Evolutionary conservation across 1,139 yeast species (phyloP).

Genomic region (Eremothecium sinecaudum): DNA sequence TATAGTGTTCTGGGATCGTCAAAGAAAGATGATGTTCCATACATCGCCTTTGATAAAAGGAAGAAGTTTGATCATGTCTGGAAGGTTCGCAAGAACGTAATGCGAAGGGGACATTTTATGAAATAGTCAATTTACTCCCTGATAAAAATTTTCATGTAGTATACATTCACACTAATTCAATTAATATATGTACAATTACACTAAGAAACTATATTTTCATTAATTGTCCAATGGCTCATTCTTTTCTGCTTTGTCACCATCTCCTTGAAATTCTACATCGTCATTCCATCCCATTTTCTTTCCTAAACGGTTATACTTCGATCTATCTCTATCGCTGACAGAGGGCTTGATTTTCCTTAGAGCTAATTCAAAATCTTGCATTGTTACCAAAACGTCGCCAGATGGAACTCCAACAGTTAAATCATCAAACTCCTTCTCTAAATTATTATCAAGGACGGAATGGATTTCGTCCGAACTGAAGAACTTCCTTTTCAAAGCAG

Average conservation of each 20-base stretch:
- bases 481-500: constrained; percentile 67
- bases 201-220: too few relatives aligned
- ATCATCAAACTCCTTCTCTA: constrained; percentile 37
- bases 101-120: constrained; percentile 38
- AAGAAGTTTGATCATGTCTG: constrained; percentile 48
- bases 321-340: constrained; percentile 78
- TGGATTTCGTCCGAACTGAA: constrained; percentile 35
- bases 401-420: constrained; percentile 36
- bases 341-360: constrained; percentile 74
- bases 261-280: constrained; percentile 14
- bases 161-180: too few relatives aligned
- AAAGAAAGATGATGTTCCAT: constrained; percentile 36
- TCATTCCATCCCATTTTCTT: constrained; percentile 51
- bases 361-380: constrained; percentile 62
- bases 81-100: constrained; percentile 55
- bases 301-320: constrained; percentile 57
- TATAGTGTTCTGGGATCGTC: constrained; percentile 16
- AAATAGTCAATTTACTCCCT: too few relatives aligned
- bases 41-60: constrained; percentile 39
- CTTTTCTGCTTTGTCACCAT: too few relatives aligned
- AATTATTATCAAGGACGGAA: constrained; percentile 32
- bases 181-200: too few relatives aligned
- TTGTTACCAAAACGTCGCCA: constrained; percentile 45
- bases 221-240: too few relatives aligned
- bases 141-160: too few relatives aligned